Percentiles rank a stretch among this genome's conserved stretches.
phyloP scores from a whole-genome alignment of 1,284 basidiomycete genomes.

The Mycena citricolor region DNA sequence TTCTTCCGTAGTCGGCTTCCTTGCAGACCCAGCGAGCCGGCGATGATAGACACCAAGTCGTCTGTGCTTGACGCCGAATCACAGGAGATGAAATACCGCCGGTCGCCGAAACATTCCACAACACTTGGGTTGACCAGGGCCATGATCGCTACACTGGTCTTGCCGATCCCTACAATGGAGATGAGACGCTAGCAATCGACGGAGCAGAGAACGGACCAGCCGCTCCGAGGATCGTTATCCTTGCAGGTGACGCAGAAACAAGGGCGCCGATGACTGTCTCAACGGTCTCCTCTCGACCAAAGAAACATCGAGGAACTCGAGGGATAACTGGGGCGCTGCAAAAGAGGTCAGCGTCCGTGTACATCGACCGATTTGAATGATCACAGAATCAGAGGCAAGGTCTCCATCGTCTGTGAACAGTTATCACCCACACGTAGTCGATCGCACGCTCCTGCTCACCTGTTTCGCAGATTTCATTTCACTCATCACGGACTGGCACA shows the following conservation, averaged over 20 bases:
- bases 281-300: constrained; percentile 17
- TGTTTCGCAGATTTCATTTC: constrained; percentile 19
- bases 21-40: constrained; percentile 19
- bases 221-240: constrained; percentile 20
- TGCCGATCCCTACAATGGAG: constrained; percentile 24
- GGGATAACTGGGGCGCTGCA: constrained; percentile 17
- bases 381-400: neutral
- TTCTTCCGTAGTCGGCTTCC: constrained; percentile 22
- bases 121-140: constrained; percentile 19
- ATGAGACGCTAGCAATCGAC: neutral
- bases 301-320: constrained; percentile 16
- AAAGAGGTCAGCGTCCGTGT: constrained; percentile 4
- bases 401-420: neutral
- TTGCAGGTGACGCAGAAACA: constrained; percentile 7
- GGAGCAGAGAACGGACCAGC: constrained; percentile 9
- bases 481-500: constrained; percentile 19
- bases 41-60: constrained; percentile 21
- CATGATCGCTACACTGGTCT: constrained; percentile 28
- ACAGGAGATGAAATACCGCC: constrained; percentile 22
- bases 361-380: neutral
- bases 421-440: constrained; percentile 10
- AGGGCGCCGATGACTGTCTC: constrained; percentile 9
- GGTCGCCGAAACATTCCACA: constrained; percentile 19
- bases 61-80: constrained; percentile 20
- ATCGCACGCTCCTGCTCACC: constrained; percentile 3